Evolutionary conservation across 2,329 filamentous ascomycete species (phyloP).

Genomic region (Arthrinium phaeospermum): DNA sequence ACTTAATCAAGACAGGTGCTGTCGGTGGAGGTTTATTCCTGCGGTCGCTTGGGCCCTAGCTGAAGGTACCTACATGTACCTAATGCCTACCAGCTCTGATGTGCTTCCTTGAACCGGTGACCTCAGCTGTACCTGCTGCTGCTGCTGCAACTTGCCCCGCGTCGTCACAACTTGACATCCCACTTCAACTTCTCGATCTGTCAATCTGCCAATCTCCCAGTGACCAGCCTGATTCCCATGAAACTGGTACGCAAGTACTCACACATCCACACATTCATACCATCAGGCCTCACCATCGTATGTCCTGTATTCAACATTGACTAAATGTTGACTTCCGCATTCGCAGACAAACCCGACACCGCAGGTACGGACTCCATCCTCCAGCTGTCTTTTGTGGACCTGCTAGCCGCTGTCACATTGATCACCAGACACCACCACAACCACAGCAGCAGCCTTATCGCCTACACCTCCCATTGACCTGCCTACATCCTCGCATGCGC

Average conservation of each 20-base stretch:
- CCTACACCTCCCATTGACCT: not conserved
- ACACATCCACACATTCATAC: not conserved
- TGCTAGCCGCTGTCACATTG: constrained; percentile 7
- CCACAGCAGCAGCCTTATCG: constrained; percentile 1
- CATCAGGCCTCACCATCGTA: not conserved
- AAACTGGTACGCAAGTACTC: not conserved
- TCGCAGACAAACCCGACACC: not conserved
- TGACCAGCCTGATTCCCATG: not conserved
- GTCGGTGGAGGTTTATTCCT: no score
- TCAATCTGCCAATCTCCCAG: not conserved
- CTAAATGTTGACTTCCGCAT: not conserved
- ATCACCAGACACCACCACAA: constrained; percentile 7
- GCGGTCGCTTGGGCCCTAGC: no score
- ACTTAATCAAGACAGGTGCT: no score
- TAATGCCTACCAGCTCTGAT: not conserved
- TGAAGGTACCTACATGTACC: not conserved
- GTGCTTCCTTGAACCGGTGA: not conserved
- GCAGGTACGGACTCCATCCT: not conserved
- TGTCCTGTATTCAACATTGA: not conserved
- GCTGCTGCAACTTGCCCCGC: constrained; percentile 15
- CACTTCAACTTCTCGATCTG: constrained; percentile 10
- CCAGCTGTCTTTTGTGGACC: not conserved
- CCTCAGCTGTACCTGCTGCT: not conserved
- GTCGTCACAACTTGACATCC: constrained; percentile 8
- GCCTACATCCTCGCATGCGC: not conserved